These are phyloP conservation scores for Sporisorium scitamineum DNA, from an alignment of 1,284 basidiomycete species.

Conservation along the genomic window DNA sequence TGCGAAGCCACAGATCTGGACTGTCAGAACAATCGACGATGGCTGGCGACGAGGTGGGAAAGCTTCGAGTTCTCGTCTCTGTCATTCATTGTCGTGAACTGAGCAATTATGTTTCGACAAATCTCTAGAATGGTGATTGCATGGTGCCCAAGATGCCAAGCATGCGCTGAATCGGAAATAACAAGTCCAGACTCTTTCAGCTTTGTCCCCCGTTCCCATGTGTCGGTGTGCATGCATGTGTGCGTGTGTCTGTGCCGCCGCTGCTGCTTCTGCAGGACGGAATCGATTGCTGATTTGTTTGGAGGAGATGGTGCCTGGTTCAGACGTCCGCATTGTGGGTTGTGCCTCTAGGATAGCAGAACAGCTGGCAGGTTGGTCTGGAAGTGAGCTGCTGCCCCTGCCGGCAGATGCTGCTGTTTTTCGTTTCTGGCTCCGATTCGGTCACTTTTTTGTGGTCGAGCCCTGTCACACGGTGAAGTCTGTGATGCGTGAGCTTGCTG, in stretches of 20 bases:
- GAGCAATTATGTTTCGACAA: too few species aligned
- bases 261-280: neutral
- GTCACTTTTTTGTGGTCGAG: neutral
- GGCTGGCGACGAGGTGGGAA: neutral
- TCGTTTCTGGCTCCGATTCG: constrained; percentile 5
- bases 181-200: neutral
- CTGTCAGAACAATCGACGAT: neutral
- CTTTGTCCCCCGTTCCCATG: neutral
- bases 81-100: too few species aligned
- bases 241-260: neutral
- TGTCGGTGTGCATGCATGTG: neutral
- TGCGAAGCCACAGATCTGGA: too few species aligned
- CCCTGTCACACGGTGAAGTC: neutral
- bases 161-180: neutral
- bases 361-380: neutral
- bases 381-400: neutral
- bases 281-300: neutral
- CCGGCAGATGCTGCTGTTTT: neutral
- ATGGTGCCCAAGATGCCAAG: neutral
- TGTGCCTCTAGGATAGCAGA: too few species aligned
- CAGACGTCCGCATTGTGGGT: neutral
- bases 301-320: neutral
- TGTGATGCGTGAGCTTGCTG: neutral
- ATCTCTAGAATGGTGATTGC: too few species aligned
- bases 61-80: too few species aligned